Evolutionary conservation across 2,329 filamentous ascomycete species (phyloP), one percentile per base, ranked within the genome.

Genomic region (Penicillium oxalicum): DNA sequence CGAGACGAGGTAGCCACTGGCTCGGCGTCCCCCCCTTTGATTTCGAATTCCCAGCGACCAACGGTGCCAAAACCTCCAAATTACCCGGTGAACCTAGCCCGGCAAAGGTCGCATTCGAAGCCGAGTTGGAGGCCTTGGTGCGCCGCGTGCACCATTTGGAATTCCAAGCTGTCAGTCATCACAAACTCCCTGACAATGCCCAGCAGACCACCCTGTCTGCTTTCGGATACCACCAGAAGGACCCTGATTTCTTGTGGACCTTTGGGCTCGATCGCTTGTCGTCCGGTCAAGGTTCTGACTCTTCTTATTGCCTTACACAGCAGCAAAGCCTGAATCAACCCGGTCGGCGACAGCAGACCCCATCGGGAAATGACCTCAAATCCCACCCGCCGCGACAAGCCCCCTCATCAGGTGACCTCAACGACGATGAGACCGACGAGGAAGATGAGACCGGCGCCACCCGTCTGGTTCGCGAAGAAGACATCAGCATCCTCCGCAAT

Each of bases 401-500:
- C 54, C 51, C 50, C 40, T 40, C 56, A 44, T 47, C 56, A 45
- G 66, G 63, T 47, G 62, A 61, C 50, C 58, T 63, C 38, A 62
- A 64, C 47, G 62, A 63, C n/a, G 61, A 68, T 42, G 66, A 67
- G 47, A 61, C 62, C 51, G 65, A 66, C 27, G 62, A 67, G 18
- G 70, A 79, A 51, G 73, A 77, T 37, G 76, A 79, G 50, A 77
- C 75, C 61, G 74, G 80, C 54, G 69, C 76, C 61, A 78, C 60
- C 60, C 72, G 60, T 67, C 63, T 75, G 70, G 74, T 81, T 62
- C 80, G 88, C 60, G 86, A 90, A 65, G 86, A 91, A 72, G 87
- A 91, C 67, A 84, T 95, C 60, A 84, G 86, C 69, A 87, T 88
- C 56, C 78, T 96, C 58, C 86, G 87, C 61, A 90, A 95, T 61